Percentiles rank a stretch among this genome's conserved stretches.
Evolutionary conservation across 495 filamentous ascomycete species (phyloP).

Genomic region (Aspergillus sclerotioniger): DNA sequence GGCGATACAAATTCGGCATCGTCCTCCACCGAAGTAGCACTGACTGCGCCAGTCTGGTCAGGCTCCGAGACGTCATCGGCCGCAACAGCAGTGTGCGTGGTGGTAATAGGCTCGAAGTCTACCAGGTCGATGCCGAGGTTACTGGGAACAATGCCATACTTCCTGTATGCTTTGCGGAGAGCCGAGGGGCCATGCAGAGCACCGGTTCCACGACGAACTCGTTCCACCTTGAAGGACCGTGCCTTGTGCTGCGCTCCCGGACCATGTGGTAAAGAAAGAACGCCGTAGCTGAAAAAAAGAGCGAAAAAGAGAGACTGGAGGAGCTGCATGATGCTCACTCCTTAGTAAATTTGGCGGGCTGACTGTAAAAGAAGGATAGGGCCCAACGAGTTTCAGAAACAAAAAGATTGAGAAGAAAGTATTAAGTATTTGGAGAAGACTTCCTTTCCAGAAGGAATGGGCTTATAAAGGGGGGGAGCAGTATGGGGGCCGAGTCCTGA

Average conservation of each 20-base stretch:
- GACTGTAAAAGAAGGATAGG: constrained; percentile 1
- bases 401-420: constrained; percentile 1
- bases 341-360: not conserved
- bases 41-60: constrained; percentile 53
- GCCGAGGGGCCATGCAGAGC: constrained; percentile 54
- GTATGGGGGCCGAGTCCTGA: constrained; percentile 7
- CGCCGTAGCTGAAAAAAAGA: constrained; percentile 39
- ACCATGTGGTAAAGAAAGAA: constrained; percentile 32
- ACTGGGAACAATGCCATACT: constrained; percentile 51
- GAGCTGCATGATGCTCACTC: constrained; percentile 26
- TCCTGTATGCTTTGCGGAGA: constrained; percentile 61
- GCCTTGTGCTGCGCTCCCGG: constrained; percentile 24
- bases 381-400: not conserved
- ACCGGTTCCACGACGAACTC: constrained; percentile 52
- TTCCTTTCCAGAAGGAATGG: constrained; percentile 3
- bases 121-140: constrained; percentile 29
- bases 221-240: constrained; percentile 59
- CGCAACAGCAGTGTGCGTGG: constrained; percentile 19
- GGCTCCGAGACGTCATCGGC: constrained; percentile 20
- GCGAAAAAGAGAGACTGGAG: constrained; percentile 29
- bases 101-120: constrained; percentile 36
- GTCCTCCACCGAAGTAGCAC: constrained; percentile 57
- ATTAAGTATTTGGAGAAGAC: not conserved
- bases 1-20: constrained; percentile 71
- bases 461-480: constrained; percentile 1